Conservation (phyloP, 768 basidiomycete genomes). For the Suillus occidentalis region DNA sequence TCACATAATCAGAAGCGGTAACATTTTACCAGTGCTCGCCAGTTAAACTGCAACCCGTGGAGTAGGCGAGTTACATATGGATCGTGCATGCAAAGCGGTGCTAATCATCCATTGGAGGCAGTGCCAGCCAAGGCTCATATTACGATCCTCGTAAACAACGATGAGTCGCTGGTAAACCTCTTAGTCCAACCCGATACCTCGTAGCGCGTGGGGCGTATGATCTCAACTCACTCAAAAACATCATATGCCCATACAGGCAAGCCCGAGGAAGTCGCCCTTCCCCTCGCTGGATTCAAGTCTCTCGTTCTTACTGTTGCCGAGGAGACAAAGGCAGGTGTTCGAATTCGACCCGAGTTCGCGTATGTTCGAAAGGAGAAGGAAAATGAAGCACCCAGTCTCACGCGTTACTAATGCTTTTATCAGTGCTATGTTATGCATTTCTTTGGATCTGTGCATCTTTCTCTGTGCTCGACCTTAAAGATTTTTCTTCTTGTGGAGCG, state of each 20-base stretch:
- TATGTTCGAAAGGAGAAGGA: neutral
- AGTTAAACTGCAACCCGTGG: neutral
- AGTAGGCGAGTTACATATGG: neutral
- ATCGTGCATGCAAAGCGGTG: neutral
- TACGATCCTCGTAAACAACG: neutral
- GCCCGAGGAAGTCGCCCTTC: neutral
- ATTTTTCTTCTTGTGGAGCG: too few relatives aligned
- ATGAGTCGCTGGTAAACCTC: neutral
- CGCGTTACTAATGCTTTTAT: neutral
- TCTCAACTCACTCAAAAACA: neutral
- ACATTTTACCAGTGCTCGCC: neutral
- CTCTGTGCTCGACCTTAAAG: neutral
- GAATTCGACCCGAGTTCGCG: neutral
- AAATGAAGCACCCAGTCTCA: neutral
- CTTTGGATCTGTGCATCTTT: constrained; percentile 18
- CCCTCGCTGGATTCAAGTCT: neutral
- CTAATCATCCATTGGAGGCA: neutral
- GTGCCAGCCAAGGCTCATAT: neutral
- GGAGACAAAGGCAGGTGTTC: neutral
- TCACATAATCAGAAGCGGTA: neutral
- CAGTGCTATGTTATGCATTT: constrained; percentile 25
- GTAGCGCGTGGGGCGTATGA: neutral
- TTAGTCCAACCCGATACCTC: neutral
- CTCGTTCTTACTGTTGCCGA: neutral
- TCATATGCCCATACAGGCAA: neutral